Evolutionary conservation across 306 rosid species (phyloP), one percentile per base, ranked within the genome.

Genomic region (Medicago arabica): DNA sequence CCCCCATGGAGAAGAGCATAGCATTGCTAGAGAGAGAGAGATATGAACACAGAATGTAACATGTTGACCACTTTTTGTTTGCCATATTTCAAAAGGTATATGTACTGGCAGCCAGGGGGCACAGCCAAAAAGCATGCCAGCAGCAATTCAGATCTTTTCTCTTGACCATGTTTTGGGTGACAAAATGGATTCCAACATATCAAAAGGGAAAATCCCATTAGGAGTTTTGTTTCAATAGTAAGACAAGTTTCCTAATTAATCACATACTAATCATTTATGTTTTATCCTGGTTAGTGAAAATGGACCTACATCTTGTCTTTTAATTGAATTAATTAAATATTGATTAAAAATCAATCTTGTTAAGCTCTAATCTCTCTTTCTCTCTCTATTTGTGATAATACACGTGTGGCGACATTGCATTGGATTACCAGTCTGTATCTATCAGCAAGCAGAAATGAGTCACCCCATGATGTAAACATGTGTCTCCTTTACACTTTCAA

Each of bases 131-230:
- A 68, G 67, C 80, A 80, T 11, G 44, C 55, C 78, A 79, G 14
- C 71, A 74, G 6, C 83, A 43, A 55, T 28, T 38, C 71, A 59
- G 88, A 81, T 88, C 69, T 82, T 76, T 84, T 87, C 82, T 85
- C 82, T 85, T 89, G 89, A 78, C 69, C 78, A 85, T 90, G 94
- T 85, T 86, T 80, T 86, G 83, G 94, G 94, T 82, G 91, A 89
- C 95, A 88, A 1, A 69, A 31, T 61, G 39, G 63, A 58, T 61
- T 70, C 75, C 68, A 77, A 67, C 72, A 17, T 4, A 80, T 51
- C 41, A 68, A 39, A 63, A 53, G 34, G 41, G 13, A 76, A 61
- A 78, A 57, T 46, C 65, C 31, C 46, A 44, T 31, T 57, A 23
- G 15, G 21, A 63, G 1, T 59, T 67, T 28, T 59, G 28, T 80